phyloP scores from a whole-genome alignment of 2,329 filamentous ascomycete species.

The Trichoderma endophyticum region DNA sequence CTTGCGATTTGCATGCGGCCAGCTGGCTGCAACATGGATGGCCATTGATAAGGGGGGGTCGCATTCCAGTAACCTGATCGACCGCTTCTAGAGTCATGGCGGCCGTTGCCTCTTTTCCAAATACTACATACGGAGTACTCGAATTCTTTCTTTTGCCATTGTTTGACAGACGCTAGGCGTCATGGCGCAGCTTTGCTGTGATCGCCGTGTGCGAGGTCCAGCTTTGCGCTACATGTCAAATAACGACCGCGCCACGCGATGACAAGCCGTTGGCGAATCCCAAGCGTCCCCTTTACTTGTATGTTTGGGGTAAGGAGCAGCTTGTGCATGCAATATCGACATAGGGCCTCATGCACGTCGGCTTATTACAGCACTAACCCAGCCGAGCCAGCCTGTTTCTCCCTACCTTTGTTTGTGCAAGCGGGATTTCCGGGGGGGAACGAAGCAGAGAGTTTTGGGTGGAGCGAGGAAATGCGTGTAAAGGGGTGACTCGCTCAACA shows the following conservation, averaged over 20 bases:
- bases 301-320: constrained; percentile 1
- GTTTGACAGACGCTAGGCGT: neutral
- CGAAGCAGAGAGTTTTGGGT: neutral
- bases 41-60: constrained; percentile 3
- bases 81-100: neutral
- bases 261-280: constrained; percentile 4
- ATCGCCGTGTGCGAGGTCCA: neutral
- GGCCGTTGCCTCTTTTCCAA: neutral
- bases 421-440: neutral
- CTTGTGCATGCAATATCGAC: neutral
- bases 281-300: constrained; percentile 3
- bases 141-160: neutral
- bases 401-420: neutral
- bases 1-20: constrained; percentile 9
- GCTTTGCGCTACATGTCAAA: neutral
- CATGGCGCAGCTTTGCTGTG: constrained; percentile 4
- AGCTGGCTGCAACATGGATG: constrained; percentile 5
- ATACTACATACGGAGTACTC: neutral
- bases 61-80: constrained; percentile 10
- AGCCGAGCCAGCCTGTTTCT: neutral
- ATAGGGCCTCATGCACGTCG: constrained; percentile 5
- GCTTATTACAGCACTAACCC: constrained; percentile 3
- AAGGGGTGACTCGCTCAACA: neutral
- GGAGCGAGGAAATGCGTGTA: constrained; percentile 9
- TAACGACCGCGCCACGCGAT: constrained; percentile 6